Conservation (phyloP, 331 rosid species). For the Malus hybrid region DNA sequence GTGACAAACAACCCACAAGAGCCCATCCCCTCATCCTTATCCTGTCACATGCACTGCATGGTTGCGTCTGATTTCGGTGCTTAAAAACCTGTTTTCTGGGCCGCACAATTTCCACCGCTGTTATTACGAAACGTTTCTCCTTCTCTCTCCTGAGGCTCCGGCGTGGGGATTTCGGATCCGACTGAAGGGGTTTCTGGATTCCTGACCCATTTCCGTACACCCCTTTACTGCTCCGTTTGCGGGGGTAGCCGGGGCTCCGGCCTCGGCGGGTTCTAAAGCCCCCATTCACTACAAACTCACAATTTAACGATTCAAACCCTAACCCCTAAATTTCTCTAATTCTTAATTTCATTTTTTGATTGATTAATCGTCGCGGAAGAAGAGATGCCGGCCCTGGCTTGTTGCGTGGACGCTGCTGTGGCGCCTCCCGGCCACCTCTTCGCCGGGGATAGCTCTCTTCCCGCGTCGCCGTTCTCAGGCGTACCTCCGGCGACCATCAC, state of each 20-base stretch:
- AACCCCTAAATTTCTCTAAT: slow-evolving; percentile 4
- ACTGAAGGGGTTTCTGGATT: slow-evolving; percentile 28
- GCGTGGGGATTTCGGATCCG: slow-evolving; percentile 53
- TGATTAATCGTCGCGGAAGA: slow-evolving; percentile 31
- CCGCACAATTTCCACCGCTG: background rate
- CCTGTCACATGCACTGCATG: slow-evolving; percentile 49
- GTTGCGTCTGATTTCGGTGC: slow-evolving; percentile 12
- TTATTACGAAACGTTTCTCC: background rate
- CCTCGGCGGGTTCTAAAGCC: slow-evolving; percentile 99
- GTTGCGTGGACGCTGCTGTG: slow-evolving; percentile 67
- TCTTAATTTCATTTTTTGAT: slow-evolving; percentile 15
- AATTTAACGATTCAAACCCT: slow-evolving; percentile 19
- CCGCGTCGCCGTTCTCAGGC: slow-evolving; percentile 51
- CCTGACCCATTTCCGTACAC: slow-evolving; percentile 35
- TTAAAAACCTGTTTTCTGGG: background rate
- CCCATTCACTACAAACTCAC: slow-evolving; percentile 54
- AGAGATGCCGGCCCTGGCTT: slow-evolving; percentile 84
- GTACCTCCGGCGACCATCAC: slow-evolving; percentile 21
- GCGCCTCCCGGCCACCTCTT: slow-evolving; percentile 70
- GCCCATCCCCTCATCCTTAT: background rate
- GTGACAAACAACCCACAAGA: background rate
- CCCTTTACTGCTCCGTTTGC: slow-evolving; percentile 67
- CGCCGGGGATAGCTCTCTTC: slow-evolving; percentile 62
- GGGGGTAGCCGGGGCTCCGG: slow-evolving; percentile 99
- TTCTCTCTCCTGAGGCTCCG: slow-evolving; percentile 45